Conservation (phyloP, 108 stramenopile species). For the Hondaea fermentalgiana region DNA sequence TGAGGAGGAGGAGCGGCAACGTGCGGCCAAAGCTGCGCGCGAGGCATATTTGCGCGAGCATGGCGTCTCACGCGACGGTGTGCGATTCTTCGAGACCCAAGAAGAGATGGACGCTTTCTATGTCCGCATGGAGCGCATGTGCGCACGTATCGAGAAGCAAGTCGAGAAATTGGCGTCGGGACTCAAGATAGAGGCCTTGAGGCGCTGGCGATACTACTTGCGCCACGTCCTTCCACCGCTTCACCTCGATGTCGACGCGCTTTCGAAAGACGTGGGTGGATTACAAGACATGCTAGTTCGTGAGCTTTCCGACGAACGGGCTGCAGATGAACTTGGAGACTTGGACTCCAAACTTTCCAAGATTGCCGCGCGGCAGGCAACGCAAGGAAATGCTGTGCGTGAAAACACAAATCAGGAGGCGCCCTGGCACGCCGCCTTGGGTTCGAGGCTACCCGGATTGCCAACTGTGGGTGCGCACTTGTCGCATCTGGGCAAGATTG, state of each 20-base stretch:
- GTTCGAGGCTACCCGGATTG: neutral
- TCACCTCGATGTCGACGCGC: neutral
- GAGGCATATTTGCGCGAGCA: neutral
- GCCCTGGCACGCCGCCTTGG: neutral
- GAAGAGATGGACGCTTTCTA: neutral
- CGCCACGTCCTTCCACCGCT: neutral
- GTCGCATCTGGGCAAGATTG: neutral
- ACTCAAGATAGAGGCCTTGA: neutral
- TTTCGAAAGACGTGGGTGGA: neutral
- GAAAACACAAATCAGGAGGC: neutral
- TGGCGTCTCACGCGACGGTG: neutral
- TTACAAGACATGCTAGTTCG: neutral
- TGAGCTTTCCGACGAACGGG: neutral
- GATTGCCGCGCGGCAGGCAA: neutral
- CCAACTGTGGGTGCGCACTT: neutral
- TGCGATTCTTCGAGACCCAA: neutral
- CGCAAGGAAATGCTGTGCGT: neutral
- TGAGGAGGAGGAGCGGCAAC: neutral
- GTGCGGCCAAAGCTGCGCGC: neutral
- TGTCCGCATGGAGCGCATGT: neutral
- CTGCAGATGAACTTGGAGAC: neutral
- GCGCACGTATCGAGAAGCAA: neutral
- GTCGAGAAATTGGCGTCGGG: neutral
- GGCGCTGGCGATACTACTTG: neutral
- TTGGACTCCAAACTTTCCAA: neutral